phyloP scores from a whole-genome alignment of 2,329 filamentous ascomycete species.

The Alternaria hordeiaustralica region DNA sequence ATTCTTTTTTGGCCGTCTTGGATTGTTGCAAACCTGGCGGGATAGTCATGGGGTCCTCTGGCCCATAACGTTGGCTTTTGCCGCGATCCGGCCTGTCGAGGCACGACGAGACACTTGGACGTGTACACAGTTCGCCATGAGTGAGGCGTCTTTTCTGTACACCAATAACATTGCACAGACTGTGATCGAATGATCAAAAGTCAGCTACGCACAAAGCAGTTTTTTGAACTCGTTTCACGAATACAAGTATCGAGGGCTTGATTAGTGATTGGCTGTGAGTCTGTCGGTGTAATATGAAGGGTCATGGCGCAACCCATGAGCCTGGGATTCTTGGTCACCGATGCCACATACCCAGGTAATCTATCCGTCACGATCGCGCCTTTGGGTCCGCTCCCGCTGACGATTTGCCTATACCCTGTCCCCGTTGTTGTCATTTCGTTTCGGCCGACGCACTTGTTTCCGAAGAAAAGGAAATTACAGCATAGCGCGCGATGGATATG shows the following conservation, averaged over 20 bases:
- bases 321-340: slow-evolving; percentile 18
- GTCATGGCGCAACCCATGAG: slow-evolving; percentile 13
- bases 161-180: slow-evolving; percentile 1
- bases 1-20: slow-evolving; percentile 9
- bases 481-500: slow-evolving; percentile 11
- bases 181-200: slow-evolving; percentile 8
- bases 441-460: slow-evolving; percentile 8
- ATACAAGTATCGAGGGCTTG: slow-evolving; percentile 1
- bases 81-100: neutral
- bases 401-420: slow-evolving; percentile 8
- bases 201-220: neutral
- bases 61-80: slow-evolving; percentile 7
- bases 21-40: slow-evolving; percentile 6
- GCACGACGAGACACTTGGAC: neutral
- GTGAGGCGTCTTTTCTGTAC: neutral
- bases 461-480: slow-evolving; percentile 3
- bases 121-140: neutral
- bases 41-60: slow-evolving; percentile 13
- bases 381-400: slow-evolving; percentile 15
- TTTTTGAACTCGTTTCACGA: slow-evolving; percentile 8
- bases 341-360: slow-evolving; percentile 27
- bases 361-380: slow-evolving; percentile 24
- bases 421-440: slow-evolving; percentile 22
- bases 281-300: slow-evolving; percentile 6
- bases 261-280: slow-evolving; percentile 9